phyloP scores from a whole-genome alignment of 2,329 filamentous ascomycete genomes.

The Cercospora beticola region DNA sequence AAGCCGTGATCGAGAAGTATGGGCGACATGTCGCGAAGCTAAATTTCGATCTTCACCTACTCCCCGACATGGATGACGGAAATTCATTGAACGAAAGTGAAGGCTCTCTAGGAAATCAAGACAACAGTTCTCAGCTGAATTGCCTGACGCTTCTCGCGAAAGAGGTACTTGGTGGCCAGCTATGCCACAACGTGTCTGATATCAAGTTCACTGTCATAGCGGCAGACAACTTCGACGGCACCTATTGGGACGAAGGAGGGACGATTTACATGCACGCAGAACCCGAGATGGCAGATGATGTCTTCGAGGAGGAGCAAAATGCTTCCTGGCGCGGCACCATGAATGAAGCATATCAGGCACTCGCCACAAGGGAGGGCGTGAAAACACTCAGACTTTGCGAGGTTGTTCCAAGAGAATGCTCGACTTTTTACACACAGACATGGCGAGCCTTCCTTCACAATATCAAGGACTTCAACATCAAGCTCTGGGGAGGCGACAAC shows the following conservation, averaged over 20 bases:
- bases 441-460: background rate
- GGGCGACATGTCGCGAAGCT: slow-evolving; percentile 6
- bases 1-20: slow-evolving; percentile 3
- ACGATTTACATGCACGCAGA: slow-evolving; percentile 4
- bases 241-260: background rate
- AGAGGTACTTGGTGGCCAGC: background rate
- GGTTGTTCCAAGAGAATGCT: slow-evolving; percentile 4
- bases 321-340: slow-evolving; percentile 5
- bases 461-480: background rate
- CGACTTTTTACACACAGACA: background rate
- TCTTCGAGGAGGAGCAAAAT: background rate
- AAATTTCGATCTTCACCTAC: slow-evolving; percentile 1
- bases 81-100: background rate
- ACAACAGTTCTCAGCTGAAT: background rate
- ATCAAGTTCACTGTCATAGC: background rate
- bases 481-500: slow-evolving; percentile 12
- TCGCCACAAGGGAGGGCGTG: background rate
- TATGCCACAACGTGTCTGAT: background rate
- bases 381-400: background rate
- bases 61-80: slow-evolving; percentile 1
- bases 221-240: background rate
- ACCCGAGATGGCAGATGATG: background rate
- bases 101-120: background rate
- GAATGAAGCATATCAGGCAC: slow-evolving; percentile 10
- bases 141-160: background rate